Evolutionary conservation across 805 yeast genomes (phyloP).

Genomic region (Candida namnaoensis): DNA sequence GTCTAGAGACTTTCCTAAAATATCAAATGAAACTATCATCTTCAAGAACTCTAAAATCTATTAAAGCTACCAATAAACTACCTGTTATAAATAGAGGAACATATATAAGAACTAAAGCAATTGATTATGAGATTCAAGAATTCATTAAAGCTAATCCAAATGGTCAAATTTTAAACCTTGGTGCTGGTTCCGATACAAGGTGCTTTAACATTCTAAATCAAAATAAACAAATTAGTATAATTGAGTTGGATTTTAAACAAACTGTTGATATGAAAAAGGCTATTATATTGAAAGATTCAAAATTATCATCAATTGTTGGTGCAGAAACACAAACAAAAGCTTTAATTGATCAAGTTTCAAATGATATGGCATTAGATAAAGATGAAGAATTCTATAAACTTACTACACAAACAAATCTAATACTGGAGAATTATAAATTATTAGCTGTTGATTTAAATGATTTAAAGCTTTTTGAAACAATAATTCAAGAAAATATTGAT

Average conservation of each 20-base stretch:
- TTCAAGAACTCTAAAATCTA: constrained; percentile 7
- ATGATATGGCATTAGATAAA: constrained; percentile 1
- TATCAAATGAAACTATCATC: constrained; percentile 14
- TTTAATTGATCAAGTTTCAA: neutral
- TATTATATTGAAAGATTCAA: constrained; percentile 6
- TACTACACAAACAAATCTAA: constrained; percentile 3
- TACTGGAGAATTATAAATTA: constrained; percentile 16
- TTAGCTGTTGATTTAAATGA: constrained; percentile 25
- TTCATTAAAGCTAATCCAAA: constrained; percentile 25
- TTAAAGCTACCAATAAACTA: constrained; percentile 15
- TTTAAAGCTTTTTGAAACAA: constrained; percentile 14
- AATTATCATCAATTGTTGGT: constrained; percentile 7
- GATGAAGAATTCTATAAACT: constrained; percentile 17
- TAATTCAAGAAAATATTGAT: constrained; percentile 14
- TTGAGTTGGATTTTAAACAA: constrained; percentile 45
- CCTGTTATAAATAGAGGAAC: constrained; percentile 72
- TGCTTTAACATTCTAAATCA: constrained; percentile 27
- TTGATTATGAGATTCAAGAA: constrained; percentile 35
- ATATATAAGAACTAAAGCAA: constrained; percentile 46
- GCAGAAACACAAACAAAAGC: neutral
- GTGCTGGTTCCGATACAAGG: constrained; percentile 62
- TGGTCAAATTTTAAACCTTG: constrained; percentile 51
- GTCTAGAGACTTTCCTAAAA: constrained; percentile 13
- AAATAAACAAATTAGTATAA: constrained; percentile 22
- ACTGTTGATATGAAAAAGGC: constrained; percentile 34